Base-by-base conservation (phyloP, 441 rosid genomes). In the Croton setiger region DNA sequence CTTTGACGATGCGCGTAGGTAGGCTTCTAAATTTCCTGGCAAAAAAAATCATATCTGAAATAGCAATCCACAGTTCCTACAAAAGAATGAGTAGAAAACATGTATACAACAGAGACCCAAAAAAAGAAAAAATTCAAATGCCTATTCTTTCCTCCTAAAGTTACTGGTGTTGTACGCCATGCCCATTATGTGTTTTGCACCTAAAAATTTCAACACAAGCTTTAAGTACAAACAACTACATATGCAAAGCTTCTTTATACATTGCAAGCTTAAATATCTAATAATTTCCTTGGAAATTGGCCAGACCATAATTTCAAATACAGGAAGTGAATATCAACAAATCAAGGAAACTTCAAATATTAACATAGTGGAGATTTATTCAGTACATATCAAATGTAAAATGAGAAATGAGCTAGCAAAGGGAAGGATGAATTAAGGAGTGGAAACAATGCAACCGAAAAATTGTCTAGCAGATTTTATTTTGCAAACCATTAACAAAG, bases 1-100 rank as follows among this genome's bases (percentile, higher is more conserved):
- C 85, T 91, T 94, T 61, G 89, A 81, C 61, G 88, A 88, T 68
- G 91, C 80, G 51, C 82, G 81, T 55, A 74, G 66, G 81, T 87
- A 94, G 68, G 85, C 84, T 69, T 91, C 98, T 77, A 91, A 77
- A 81, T 88, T 89, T 72, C 85, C 98, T 94, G 91, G 60, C 54
- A 79, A 61, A 72, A 27, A 72, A 67, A 72, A 44, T 53, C 41
- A 27, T 60, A 36, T 67, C 61, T 36, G 68, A 73, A 21, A 44
- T 49, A 56, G 31, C 53, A 62, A 59, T 17, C 37, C 31, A 55
- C 13, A 8, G 31, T 27, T 44, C 23, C 39, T 0, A 13, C 0
- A 45, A 8, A 31, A 56, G n/a, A 56, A 55, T 17, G 13, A 23
- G 63, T 44, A 1, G 27, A 56, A n/a, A 52, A 2, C 47, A 21